A percentile compares a stretch with the other conserved stretches of the same genome.
phyloP scores from a whole-genome alignment of 805 yeast genomes.

The Yamadazyma kitorensis region DNA sequence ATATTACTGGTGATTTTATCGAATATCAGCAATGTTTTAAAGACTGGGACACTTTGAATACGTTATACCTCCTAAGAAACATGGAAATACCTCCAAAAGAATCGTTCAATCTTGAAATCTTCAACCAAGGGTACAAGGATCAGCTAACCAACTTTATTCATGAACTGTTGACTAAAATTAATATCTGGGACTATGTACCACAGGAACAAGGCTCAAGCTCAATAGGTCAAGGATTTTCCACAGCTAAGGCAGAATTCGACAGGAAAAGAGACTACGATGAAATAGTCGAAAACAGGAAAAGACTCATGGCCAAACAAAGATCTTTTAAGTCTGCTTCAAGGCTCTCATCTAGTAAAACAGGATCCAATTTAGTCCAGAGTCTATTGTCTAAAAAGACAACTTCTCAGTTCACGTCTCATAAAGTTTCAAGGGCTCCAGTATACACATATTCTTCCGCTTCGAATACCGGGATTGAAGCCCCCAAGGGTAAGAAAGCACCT shows the following conservation, averaged over 20 bases:
- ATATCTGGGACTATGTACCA: conserved; percentile 5
- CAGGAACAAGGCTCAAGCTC: too few relatives aligned
- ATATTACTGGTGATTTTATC: conserved; percentile 9
- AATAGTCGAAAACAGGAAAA: too few relatives aligned
- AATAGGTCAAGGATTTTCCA: too few relatives aligned
- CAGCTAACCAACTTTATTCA: conserved; percentile 1
- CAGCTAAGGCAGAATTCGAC: too few relatives aligned
- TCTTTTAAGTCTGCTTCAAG: too few relatives aligned
- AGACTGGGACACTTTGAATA: conserved; percentile 12
- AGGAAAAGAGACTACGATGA: too few relatives aligned
- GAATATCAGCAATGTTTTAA: conserved; percentile 18
- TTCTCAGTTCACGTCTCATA: too few relatives aligned
- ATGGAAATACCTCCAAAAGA: background rate
- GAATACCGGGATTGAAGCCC: background rate
- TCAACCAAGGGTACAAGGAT: conserved; percentile 5
- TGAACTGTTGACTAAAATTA: background rate
- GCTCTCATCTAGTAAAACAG: too few relatives aligned
- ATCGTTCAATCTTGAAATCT: conserved; percentile 2
- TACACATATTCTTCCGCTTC: background rate
- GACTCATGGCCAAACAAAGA: too few relatives aligned
- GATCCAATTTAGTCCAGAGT: too few relatives aligned
- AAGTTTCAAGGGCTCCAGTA: background rate
- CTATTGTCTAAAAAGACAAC: too few relatives aligned
- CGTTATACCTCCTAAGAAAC: conserved; percentile 18
- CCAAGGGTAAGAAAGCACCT: conserved; percentile 25